phyloP scores from a whole-genome alignment of 441 rosid genomes.

The Mallotus japonicus region DNA sequence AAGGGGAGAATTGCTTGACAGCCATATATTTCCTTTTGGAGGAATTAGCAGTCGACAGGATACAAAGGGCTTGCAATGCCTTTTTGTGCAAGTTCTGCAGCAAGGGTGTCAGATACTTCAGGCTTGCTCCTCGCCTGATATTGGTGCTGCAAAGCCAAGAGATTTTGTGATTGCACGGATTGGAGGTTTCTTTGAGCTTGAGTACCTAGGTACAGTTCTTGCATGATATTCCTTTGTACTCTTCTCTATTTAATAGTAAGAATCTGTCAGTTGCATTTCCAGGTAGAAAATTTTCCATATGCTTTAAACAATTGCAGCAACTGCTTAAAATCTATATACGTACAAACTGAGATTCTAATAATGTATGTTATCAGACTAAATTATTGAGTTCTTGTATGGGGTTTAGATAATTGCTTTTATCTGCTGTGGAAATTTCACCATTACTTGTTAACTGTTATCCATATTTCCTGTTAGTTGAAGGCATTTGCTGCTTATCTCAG shows the following conservation, averaged over 20 bases:
- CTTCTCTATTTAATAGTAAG: slow-evolving; percentile 6
- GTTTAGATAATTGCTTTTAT: slow-evolving; percentile 10
- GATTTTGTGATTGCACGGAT: slow-evolving; percentile 91
- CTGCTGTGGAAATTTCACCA: background rate
- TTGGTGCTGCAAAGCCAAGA: slow-evolving; percentile 77
- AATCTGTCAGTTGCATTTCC: background rate
- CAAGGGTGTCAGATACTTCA: slow-evolving; percentile 99
- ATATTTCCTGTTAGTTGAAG: background rate
- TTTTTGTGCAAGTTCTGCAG: slow-evolving; percentile 95
- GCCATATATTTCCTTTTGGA: slow-evolving; percentile 96
- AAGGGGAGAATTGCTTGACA: slow-evolving; percentile 97
- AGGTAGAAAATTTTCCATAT: slow-evolving; percentile 4
- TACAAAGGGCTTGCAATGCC: slow-evolving; percentile 97
- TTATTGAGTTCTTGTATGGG: background rate
- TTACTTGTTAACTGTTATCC: background rate
- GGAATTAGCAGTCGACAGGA: slow-evolving; percentile 99
- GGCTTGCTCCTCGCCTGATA: slow-evolving; percentile 78
- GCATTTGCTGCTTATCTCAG: slow-evolving; percentile 2
- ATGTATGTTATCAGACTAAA: background rate
- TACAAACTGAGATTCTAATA: background rate
- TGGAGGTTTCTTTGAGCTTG: slow-evolving; percentile 96
- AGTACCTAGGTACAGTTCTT: slow-evolving; percentile 70
- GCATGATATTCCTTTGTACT: slow-evolving; percentile 9
- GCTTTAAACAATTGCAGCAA: background rate
- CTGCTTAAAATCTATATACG: background rate